Evolutionary conservation across 345 rosid species (phyloP).

Genomic region (Triadica sebifera): DNA sequence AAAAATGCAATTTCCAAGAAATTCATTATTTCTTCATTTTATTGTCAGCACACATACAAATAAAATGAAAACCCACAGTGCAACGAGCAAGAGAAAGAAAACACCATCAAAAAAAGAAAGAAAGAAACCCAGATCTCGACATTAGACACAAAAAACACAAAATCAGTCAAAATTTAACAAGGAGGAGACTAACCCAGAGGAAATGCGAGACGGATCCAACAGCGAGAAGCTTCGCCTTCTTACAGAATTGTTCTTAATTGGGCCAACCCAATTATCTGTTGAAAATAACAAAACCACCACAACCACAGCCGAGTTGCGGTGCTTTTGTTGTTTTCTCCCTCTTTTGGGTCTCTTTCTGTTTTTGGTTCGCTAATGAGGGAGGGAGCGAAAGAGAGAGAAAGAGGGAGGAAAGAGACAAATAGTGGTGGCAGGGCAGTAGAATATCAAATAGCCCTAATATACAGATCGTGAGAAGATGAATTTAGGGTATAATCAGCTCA

Average conservation of each 20-base stretch:
- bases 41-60: too few species aligned
- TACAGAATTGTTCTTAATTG: not conserved
- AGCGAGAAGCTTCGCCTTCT: too few species aligned
- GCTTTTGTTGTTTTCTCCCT: not conserved
- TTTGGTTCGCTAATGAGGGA: not conserved
- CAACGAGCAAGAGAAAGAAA: not conserved
- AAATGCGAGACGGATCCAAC: constrained; percentile 31
- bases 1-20: not conserved
- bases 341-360: not conserved
- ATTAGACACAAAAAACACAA: not conserved
- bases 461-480: not conserved
- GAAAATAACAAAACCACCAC: constrained; percentile 16
- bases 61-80: constrained; percentile 7
- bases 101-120: not conserved
- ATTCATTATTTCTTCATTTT: too few species aligned
- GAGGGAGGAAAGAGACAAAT: not conserved
- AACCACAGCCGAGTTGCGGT: constrained; percentile 8
- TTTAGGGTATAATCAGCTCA: not conserved
- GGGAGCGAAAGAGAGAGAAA: not conserved
- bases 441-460: not conserved
- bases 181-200: constrained; percentile 14
- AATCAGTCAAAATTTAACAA: not conserved
- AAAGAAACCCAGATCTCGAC: not conserved
- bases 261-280: too few species aligned
- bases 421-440: not conserved